A percentile compares a stretch with the other conserved stretches of the same genome.
phyloP scores from a whole-genome alignment of 73 alveolate species.

The Tetrahymena thermophila region DNA sequence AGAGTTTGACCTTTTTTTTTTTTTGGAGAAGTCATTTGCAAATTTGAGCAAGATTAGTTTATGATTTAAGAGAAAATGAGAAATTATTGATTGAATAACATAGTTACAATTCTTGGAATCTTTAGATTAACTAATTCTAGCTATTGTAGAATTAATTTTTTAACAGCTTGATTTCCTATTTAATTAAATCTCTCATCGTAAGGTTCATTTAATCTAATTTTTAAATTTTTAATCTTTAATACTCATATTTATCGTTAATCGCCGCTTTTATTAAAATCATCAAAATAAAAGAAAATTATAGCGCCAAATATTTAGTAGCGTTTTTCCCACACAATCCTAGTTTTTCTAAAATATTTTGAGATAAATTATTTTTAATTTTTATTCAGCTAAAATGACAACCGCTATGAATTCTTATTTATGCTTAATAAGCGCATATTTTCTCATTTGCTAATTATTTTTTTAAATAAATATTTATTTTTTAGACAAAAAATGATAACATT shows the following conservation, averaged over 20 bases:
- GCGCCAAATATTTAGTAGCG: background rate
- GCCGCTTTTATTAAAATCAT: background rate
- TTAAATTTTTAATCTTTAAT: background rate
- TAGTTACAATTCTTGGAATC: background rate
- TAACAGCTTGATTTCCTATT: background rate
- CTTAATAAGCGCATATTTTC: background rate
- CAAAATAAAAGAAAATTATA: background rate
- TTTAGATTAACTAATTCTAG: background rate
- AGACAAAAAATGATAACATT: background rate
- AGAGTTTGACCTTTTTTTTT: background rate
- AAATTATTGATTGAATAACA: background rate
- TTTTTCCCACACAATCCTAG: background rate
- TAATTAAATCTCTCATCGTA: background rate
- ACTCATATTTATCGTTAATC: background rate
- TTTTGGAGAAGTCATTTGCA: background rate
- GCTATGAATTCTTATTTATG: background rate
- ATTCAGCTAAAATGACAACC: background rate
- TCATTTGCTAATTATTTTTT: background rate
- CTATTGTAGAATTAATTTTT: background rate
- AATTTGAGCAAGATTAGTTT: background rate
- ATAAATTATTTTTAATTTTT: background rate
- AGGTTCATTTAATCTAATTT: background rate
- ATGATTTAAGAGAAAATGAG: background rate
- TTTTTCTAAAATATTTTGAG: background rate
- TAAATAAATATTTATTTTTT: too few species aligned